phyloP scores from a whole-genome alignment of 2,329 filamentous ascomycete species.

The Coniochaeta ligniaria region DNA sequence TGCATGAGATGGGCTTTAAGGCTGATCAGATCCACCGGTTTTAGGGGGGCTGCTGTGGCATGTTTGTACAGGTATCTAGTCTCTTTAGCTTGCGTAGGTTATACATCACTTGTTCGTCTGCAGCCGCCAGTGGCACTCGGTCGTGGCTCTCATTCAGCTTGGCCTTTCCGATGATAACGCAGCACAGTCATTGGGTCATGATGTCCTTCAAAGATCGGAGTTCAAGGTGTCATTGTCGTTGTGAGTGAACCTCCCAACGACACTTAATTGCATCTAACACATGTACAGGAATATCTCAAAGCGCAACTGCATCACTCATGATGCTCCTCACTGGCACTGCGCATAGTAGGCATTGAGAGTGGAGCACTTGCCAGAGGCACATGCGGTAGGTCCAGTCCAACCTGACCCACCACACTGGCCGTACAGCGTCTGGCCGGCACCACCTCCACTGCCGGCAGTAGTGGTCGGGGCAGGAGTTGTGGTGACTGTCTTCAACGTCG shows the following conservation, averaged over 20 bases:
- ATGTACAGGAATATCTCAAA: background rate
- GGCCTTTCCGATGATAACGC: too few species aligned
- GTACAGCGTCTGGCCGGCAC: conserved; percentile 12
- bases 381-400: conserved; percentile 28
- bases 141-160: background rate
- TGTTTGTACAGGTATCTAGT: background rate
- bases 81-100: background rate
- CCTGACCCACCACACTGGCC: conserved; percentile 34
- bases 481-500: conserved; percentile 2
- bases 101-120: background rate
- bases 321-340: conserved; percentile 23
- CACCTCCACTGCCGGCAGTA: background rate
- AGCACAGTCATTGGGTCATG: too few species aligned
- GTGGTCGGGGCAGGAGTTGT: conserved; percentile 2
- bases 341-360: conserved; percentile 32
- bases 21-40: conserved; percentile 55
- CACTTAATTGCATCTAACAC: background rate
- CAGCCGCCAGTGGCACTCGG: background rate
- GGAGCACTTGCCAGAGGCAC: conserved; percentile 27
- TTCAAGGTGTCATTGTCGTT: background rate
- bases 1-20: conserved; percentile 49
- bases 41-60: conserved; percentile 5
- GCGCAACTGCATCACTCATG: background rate
- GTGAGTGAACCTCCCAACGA: background rate
- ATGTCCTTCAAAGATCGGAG: too few species aligned